Evolutionary conservation across 2,329 filamentous ascomycete species (phyloP).

Genomic region (Zasmidium cellare): DNA sequence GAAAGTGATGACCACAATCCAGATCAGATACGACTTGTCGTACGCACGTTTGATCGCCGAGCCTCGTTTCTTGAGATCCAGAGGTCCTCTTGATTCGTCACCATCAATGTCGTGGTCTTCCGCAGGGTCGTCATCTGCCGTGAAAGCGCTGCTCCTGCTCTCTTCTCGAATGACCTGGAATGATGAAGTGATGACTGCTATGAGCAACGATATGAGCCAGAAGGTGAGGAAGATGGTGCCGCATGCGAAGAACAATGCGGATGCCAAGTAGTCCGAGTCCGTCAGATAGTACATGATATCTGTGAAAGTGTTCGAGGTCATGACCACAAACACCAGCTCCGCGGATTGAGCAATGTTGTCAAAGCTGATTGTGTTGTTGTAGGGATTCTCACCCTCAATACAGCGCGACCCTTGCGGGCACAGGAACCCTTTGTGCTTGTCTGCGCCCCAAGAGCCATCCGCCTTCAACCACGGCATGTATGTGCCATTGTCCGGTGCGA

Average conservation of each 20-base stretch:
- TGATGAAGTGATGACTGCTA: constrained; percentile 96
- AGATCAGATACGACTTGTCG: constrained; percentile 71
- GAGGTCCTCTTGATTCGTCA: neutral
- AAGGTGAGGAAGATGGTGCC: constrained; percentile 89
- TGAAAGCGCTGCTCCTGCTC: constrained; percentile 90
- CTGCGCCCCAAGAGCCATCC: constrained; percentile 53
- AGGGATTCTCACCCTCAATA: constrained; percentile 75
- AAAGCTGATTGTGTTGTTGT: constrained; percentile 84
- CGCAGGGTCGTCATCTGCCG: constrained; percentile 61
- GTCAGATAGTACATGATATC: constrained; percentile 93
- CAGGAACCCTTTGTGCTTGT: constrained; percentile 75
- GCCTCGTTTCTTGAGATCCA: constrained; percentile 21
- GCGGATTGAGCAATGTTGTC: constrained; percentile 92
- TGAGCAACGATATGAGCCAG: constrained; percentile 91
- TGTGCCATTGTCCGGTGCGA: constrained; percentile 56
- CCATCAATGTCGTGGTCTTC: constrained; percentile 24
- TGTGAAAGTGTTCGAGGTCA: constrained; percentile 96
- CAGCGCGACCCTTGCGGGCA: constrained; percentile 84
- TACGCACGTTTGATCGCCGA: constrained; percentile 68
- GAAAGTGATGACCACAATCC: constrained; percentile 77
- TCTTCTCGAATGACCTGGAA: constrained; percentile 98
- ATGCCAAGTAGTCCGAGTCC: constrained; percentile 84
- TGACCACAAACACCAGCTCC: constrained; percentile 94
- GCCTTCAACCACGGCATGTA: constrained; percentile 67
- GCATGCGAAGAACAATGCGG: constrained; percentile 72